Evolutionary conservation across 2,329 filamentous ascomycete species (phyloP).

Genomic region (Fusarium acutatum): DNA sequence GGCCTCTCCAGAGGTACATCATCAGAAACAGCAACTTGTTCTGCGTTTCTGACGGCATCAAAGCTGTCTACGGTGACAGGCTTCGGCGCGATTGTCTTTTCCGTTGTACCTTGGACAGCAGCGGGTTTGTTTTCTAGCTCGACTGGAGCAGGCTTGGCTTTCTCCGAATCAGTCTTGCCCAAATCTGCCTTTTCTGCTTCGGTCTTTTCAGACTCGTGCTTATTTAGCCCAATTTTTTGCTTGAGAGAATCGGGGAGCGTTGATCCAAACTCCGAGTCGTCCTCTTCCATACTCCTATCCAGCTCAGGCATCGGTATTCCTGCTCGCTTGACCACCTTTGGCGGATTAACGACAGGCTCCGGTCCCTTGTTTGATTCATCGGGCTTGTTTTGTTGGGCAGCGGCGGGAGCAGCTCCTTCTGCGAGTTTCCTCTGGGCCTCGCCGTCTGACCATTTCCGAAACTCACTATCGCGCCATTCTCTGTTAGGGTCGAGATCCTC

Average conservation of each 20-base stretch:
- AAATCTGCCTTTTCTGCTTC: background rate
- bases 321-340: slow-evolving; percentile 25
- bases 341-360: slow-evolving; percentile 7
- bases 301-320: slow-evolving; percentile 40
- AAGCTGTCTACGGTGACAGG: slow-evolving; percentile 20
- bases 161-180: background rate
- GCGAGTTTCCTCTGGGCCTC: slow-evolving; percentile 47
- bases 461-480: slow-evolving; percentile 52
- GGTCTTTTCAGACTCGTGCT: background rate
- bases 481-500: slow-evolving; percentile 57
- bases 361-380: slow-evolving; percentile 6
- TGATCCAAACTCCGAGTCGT: slow-evolving; percentile 40
- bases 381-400: background rate
- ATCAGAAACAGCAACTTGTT: slow-evolving; percentile 1
- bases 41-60: slow-evolving; percentile 9
- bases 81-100: background rate
- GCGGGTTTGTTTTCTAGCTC: slow-evolving; percentile 15
- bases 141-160: background rate
- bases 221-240: slow-evolving; percentile 41
- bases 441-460: slow-evolving; percentile 56
- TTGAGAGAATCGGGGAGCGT: slow-evolving; percentile 46
- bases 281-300: slow-evolving; percentile 27
- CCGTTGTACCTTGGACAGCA: background rate
- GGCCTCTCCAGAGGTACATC: slow-evolving; percentile 46
- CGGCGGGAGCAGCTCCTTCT: slow-evolving; percentile 31